Conservation (phyloP, 306 rosid species). For the Carpinus viminea region DNA sequence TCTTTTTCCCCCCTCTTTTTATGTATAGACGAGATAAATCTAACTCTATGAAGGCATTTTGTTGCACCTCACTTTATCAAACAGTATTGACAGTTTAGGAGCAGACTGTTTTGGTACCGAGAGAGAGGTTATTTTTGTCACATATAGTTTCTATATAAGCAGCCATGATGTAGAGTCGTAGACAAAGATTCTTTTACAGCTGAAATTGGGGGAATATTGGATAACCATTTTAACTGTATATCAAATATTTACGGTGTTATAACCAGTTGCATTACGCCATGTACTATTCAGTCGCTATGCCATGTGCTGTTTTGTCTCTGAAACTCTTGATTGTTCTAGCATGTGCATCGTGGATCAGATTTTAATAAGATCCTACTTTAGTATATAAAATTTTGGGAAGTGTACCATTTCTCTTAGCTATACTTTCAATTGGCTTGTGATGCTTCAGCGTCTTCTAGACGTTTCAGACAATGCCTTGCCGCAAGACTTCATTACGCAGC, state of each 20-base stretch:
- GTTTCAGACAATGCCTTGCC: slow-evolving; percentile 34
- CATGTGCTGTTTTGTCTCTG: not conserved
- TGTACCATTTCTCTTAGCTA: slow-evolving; percentile 3
- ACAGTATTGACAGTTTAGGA: not conserved
- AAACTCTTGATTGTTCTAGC: not conserved
- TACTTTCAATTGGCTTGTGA: slow-evolving; percentile 23
- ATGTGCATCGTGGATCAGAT: not conserved
- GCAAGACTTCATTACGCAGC: slow-evolving; percentile 56
- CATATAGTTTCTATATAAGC: not conserved
- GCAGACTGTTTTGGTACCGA: not conserved
- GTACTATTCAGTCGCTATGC: not conserved
- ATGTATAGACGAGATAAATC: not conserved
- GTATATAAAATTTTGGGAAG: not conserved
- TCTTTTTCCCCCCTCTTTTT: not conserved
- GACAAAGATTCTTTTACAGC: not conserved
- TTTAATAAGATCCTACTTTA: not conserved
- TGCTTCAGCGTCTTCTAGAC: slow-evolving; percentile 30
- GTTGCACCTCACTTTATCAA: not conserved
- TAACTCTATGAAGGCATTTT: not conserved
- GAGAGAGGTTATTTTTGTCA: not conserved
- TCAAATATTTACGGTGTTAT: not conserved
- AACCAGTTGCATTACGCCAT: not conserved
- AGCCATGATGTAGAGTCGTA: not conserved
- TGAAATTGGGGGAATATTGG: not conserved
- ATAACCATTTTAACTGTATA: not conserved